phyloP scores from a whole-genome alignment of 2,329 filamentous ascomycete genomes.

The Sporothrix euskadiensis region DNA sequence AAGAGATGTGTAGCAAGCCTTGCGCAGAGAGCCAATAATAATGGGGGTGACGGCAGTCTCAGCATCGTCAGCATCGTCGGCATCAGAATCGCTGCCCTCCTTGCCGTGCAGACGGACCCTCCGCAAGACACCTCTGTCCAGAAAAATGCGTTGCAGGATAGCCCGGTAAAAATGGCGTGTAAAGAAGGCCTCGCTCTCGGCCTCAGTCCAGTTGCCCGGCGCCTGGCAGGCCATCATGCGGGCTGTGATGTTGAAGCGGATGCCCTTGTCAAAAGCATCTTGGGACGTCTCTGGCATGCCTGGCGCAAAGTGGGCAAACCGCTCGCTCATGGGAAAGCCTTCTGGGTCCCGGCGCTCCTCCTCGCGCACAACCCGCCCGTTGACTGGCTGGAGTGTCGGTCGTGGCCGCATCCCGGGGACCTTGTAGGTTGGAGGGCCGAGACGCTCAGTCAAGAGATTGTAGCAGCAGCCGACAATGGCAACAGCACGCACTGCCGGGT shows the following conservation, averaged over 20 bases:
- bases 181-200: constrained; percentile 86
- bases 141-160: constrained; percentile 85
- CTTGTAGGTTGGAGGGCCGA: constrained; percentile 86
- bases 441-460: constrained; percentile 88
- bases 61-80: constrained; percentile 37
- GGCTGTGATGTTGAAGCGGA: constrained; percentile 91
- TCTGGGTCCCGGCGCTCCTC: constrained; percentile 77
- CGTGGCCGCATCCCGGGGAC: constrained; percentile 65
- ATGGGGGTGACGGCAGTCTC: constrained; percentile 70
- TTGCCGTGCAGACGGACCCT: constrained; percentile 55
- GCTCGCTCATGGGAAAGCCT: constrained; percentile 88
- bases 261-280: constrained; percentile 53
- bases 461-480: constrained; percentile 98
- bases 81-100: constrained; percentile 42
- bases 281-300: constrained; percentile 38
- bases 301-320: constrained; percentile 56
- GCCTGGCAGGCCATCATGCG: constrained; percentile 98
- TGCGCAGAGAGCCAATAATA: constrained; percentile 81
- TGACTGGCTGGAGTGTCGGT: constrained; percentile 64
- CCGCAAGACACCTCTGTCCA: constrained; percentile 76
- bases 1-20: constrained; percentile 76
- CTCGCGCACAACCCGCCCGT: constrained; percentile 67
- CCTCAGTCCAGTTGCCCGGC: constrained; percentile 82
- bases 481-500: constrained; percentile 81
- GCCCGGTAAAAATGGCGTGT: constrained; percentile 90